phyloP scores from a whole-genome alignment of 148 eudicot species.

The Rhododendron mucronatum region DNA sequence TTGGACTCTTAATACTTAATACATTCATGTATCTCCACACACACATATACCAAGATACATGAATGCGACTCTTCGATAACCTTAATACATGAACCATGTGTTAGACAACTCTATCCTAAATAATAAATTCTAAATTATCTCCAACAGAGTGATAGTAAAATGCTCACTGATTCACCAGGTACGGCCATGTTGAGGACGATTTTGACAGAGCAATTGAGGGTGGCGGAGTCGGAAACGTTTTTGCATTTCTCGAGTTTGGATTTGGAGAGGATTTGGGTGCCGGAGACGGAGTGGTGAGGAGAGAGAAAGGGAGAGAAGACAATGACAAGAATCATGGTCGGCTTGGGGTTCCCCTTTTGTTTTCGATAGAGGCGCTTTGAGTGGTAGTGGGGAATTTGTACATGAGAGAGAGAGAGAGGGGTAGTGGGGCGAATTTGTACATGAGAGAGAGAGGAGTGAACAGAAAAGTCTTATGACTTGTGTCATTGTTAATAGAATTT shows the following conservation, averaged over 20 bases:
- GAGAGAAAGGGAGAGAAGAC: constrained; percentile 3
- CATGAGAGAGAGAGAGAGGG: not conserved
- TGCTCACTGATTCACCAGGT: constrained; percentile 69
- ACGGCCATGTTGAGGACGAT: constrained; percentile 75
- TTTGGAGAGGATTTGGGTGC: constrained; percentile 72
- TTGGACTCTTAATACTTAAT: too few relatives aligned
- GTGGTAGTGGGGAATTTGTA: not conserved
- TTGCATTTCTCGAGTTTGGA: constrained; percentile 88
- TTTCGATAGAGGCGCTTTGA: too few relatives aligned
- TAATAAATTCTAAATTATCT: too few relatives aligned
- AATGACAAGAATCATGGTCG: not conserved
- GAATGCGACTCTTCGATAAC: too few relatives aligned
- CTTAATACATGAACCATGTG: too few relatives aligned
- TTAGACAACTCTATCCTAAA: too few relatives aligned
- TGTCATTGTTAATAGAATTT: too few relatives aligned
- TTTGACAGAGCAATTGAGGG: constrained; percentile 73
- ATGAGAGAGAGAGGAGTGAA: too few relatives aligned
- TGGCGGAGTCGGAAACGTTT: constrained; percentile 30
- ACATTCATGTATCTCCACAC: too few relatives aligned
- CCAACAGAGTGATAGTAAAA: not conserved
- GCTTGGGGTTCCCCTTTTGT: constrained; percentile 9
- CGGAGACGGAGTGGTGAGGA: not conserved
- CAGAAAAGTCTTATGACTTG: too few relatives aligned
- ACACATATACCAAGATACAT: too few relatives aligned
- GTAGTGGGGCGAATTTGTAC: too few relatives aligned